A percentile compares a stretch with the other conserved stretches of the same genome.
Conservation (phyloP, 768 basidiomycete species). For the Russula sp. region DNA sequence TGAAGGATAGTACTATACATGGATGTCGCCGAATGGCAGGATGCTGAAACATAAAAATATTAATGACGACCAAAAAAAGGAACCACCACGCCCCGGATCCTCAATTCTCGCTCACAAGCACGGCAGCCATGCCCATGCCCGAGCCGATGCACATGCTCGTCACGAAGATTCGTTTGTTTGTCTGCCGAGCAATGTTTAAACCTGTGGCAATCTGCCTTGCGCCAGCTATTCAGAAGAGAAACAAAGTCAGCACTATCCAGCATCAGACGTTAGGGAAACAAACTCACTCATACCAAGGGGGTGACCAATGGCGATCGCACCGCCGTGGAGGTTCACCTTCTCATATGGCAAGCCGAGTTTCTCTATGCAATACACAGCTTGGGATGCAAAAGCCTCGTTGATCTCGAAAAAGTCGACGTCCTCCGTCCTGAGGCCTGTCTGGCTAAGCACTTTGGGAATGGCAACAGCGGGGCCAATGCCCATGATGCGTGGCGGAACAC, state of each 20-base stretch:
- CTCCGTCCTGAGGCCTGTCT: slow-evolving; percentile 57
- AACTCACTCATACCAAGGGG: slow-evolving; percentile 80
- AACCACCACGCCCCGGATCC: neutral
- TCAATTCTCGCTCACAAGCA: slow-evolving; percentile 83
- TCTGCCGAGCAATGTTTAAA: slow-evolving; percentile 75
- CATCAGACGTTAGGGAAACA: slow-evolving; percentile 19
- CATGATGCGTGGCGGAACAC: slow-evolving; percentile 87
- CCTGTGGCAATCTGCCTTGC: slow-evolving; percentile 87
- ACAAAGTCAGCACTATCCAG: neutral
- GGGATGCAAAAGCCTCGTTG: slow-evolving; percentile 87
- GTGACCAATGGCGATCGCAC: slow-evolving; percentile 87
- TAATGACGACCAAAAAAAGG: neutral
- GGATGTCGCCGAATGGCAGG: neutral
- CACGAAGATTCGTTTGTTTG: slow-evolving; percentile 71
- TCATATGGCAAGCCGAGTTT: slow-evolving; percentile 65
- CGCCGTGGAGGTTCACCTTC: slow-evolving; percentile 86
- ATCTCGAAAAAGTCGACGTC: slow-evolving; percentile 92
- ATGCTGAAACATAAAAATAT: slow-evolving; percentile 10
- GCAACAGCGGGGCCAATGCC: slow-evolving; percentile 90
- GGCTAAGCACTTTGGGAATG: slow-evolving; percentile 70
- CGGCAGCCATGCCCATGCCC: slow-evolving; percentile 88
- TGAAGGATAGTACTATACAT: slow-evolving; percentile 1
- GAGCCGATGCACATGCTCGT: slow-evolving; percentile 91
- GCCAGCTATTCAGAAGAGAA: slow-evolving; percentile 49
- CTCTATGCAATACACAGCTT: slow-evolving; percentile 71